Percentiles rank a stretch among this genome's conserved stretches.
These are phyloP conservation scores for Xylaria sp. DNA, from an alignment of 2,329 filamentous ascomycete species.

Conservation along the genomic window DNA sequence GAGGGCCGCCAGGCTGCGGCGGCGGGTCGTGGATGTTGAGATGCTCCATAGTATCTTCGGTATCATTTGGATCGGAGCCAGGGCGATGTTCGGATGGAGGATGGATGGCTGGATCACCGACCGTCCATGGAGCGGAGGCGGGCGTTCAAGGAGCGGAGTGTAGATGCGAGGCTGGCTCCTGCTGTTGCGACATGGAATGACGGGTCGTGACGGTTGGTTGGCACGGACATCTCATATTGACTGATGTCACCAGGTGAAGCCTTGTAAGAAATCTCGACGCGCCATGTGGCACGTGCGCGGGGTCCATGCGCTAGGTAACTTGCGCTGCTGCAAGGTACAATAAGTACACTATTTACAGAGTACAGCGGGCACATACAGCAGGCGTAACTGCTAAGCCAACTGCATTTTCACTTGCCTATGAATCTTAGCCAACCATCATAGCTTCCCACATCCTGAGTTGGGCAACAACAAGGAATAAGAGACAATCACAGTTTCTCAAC, in stretches of 20 bases:
- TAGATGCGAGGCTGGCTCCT: slow-evolving; percentile 20
- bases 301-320: slow-evolving; percentile 7
- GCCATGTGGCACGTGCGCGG: slow-evolving; percentile 30
- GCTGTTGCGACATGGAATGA: slow-evolving; percentile 26
- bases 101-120: slow-evolving; percentile 33
- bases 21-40: slow-evolving; percentile 59
- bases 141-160: not conserved
- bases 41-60: slow-evolving; percentile 62
- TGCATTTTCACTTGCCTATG: too few species aligned
- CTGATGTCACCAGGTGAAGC: slow-evolving; percentile 31
- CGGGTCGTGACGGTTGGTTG: not conserved
- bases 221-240: not conserved
- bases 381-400: not conserved
- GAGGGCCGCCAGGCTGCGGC: slow-evolving; percentile 54
- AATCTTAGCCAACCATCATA: too few species aligned
- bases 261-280: slow-evolving; percentile 23
- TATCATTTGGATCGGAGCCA: slow-evolving; percentile 45
- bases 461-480: not conserved
- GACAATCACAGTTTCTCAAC: not conserved
- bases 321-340: slow-evolving; percentile 6
- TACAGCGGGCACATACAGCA: too few species aligned
- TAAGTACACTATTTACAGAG: not conserved
- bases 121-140: slow-evolving; percentile 43
- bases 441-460: not conserved
- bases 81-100: slow-evolving; percentile 16